Evolutionary conservation across 441 rosid genomes (phyloP), one percentile per base, ranked within the genome.

Genomic region (Populus trichocarpa): DNA sequence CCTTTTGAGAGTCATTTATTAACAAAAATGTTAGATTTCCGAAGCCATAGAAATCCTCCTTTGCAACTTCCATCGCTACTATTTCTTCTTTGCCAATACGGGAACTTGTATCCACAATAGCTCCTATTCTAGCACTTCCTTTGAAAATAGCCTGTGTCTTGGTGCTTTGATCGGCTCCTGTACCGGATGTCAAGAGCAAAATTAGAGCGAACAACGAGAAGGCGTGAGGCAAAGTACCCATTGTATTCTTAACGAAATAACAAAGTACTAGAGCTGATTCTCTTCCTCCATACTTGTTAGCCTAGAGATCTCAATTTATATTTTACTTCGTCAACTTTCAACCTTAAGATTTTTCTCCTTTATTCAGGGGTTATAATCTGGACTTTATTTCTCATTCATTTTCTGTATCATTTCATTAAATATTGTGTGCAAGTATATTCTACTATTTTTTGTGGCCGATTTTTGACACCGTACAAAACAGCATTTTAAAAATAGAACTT

Each of bases 61-160:
- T 23, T 6, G 84, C 84, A 57, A 85, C 75, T 73, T 79, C 77
- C 81, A 83, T 79, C 30, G 83, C 86, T 38, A 81, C 36, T 59
- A n/a, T 75, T 75, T 79, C 81, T 78, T 83, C 86, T 80, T 63
- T 81, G n/a, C 84, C 84, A 0, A 66, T 38, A n/a, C 83, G 80
- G 61, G 74, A 75, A 20, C 59, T 33, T 12, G 35, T 69, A 25
- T 83, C 84, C 42, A 81, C 13, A 42, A 85, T 75, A 38, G 53
- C 84, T 25, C 87, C 85, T n/a, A 82, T 71, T 14, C 20, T 25
- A 66, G 71, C 22, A 23, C 28, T 36, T 26, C n/a, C 26, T 14
- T 2, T 10, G 16, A 38, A 8, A 3, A 42, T 50, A 33, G 16
- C 23, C 40, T 68, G 20, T 20, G 12, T n/a, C 40, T 3, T 68